Evolutionary conservation across 2,329 filamentous ascomycete genomes (phyloP).

Genomic region (Leptographium wingfieldii): DNA sequence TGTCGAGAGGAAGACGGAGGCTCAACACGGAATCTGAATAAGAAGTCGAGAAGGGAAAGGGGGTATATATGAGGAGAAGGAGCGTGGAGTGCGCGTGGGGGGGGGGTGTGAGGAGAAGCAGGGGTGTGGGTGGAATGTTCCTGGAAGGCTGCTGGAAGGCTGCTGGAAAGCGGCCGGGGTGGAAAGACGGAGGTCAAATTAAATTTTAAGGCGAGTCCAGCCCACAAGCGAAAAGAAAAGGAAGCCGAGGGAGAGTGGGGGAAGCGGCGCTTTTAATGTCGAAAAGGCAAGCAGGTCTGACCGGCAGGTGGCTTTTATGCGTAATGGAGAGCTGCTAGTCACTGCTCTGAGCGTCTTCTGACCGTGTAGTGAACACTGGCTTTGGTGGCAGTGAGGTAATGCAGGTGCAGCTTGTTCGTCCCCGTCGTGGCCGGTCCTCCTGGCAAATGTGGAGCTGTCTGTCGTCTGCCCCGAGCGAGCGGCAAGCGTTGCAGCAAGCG

Average conservation of each 20-base stretch:
- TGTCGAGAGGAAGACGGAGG: conserved; percentile 2
- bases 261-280: conserved; percentile 4
- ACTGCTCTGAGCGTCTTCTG: not conserved
- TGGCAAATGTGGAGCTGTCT: not conserved
- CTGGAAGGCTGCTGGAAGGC: not conserved
- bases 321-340: not conserved
- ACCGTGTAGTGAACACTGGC: not conserved
- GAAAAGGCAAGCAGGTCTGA: not conserved
- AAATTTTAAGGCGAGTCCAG: conserved; percentile 10
- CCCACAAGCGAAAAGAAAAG: conserved; percentile 4
- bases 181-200: not conserved
- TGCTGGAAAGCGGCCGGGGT: not conserved
- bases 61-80: not conserved
- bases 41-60: not conserved
- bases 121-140: not conserved
- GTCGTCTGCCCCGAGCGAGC: conserved; percentile 4
- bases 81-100: not conserved
- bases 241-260: not conserved
- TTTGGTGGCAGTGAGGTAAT: not conserved
- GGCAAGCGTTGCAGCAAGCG: conserved; percentile 6
- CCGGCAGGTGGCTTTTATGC: not conserved
- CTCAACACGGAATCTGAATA: not conserved
- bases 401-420: not conserved
- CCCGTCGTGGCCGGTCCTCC: not conserved
- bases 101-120: not conserved